Percentiles rank a stretch among this genome's conserved stretches.
phyloP scores from a whole-genome alignment of 1,284 basidiomycete genomes.

The Cutaneotrichosporon arboriforme region DNA sequence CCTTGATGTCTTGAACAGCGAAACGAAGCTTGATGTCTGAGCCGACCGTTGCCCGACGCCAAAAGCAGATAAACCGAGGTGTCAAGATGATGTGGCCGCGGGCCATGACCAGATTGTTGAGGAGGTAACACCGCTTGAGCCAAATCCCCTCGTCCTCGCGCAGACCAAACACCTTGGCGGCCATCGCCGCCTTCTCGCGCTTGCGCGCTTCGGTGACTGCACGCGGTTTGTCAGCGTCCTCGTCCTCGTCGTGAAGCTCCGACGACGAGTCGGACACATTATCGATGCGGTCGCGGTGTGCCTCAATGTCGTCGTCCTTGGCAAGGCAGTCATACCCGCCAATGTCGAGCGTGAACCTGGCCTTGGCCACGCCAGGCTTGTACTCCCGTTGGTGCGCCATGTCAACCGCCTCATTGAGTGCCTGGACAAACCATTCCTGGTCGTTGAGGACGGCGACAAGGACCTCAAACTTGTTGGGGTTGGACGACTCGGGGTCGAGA shows the following conservation, averaged over 20 bases:
- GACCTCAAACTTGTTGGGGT: conserved; percentile 25
- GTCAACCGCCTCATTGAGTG: conserved; percentile 26
- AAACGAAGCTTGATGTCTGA: conserved; percentile 54
- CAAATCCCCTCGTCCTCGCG: conserved; percentile 43
- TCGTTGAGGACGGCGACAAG: conserved; percentile 44
- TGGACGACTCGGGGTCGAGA: neutral
- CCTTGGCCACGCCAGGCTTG: conserved; percentile 20
- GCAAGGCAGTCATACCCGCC: conserved; percentile 37
- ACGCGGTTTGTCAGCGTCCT: conserved; percentile 3
- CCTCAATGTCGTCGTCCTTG: conserved; percentile 33
- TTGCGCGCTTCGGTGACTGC: conserved; percentile 24
- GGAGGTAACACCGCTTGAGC: conserved; percentile 47
- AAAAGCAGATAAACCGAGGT: conserved; percentile 45
- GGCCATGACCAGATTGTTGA: conserved; percentile 23
- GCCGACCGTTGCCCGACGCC: conserved; percentile 38
- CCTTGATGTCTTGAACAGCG: conserved; percentile 50
- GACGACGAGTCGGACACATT: neutral
- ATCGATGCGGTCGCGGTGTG: neutral
- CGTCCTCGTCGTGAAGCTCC: conserved; percentile 10
- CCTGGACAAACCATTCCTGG: conserved; percentile 33
- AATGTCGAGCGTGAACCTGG: conserved; percentile 35
- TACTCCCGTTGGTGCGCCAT: conserved; percentile 24
- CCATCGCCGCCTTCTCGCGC: conserved; percentile 32
- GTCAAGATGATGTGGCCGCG: conserved; percentile 46
- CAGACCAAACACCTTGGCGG: conserved; percentile 43